Evolutionary conservation across 2,329 filamentous ascomycete species (phyloP), one percentile per base, ranked within the genome.

Genomic region (Neurospora sp.): DNA sequence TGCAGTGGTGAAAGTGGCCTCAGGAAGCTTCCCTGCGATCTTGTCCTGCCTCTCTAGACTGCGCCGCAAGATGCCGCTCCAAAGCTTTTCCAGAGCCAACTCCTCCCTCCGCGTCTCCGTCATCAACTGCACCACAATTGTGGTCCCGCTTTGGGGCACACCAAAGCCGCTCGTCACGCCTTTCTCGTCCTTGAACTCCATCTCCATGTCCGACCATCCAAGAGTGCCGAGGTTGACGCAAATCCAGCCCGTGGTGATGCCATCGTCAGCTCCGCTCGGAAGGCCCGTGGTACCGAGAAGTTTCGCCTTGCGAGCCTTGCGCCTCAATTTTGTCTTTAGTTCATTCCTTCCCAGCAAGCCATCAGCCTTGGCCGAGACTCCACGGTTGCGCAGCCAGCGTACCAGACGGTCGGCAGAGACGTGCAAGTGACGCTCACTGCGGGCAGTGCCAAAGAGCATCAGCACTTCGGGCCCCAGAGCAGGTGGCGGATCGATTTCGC

Each of bases 181-280:
- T 12, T 81, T 80, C 17, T 82, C 81, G 23, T 84, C 82, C 43
- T 84, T 77, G 36, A 82, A 79, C 11, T 80, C 78, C 15, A 80
- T 77, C 72, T 87, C 84, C 8, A 78, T 76, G 17, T 78, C 76
- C n/a, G 84, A 82, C 28, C 86, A 85, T 62, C 90, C 87, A 0
- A 93, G 85, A 17, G 87, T 87, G 4, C 92, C 92, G 10, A 96
- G 86, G 77, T 97, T 96, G 71, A 98, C 92, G 80, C 96, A 99
- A 23, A 99, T 91, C 96, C 96, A 99, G 10, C 93, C 94, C 0
- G 95, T 97, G 12, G 91, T 90, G 68, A 97, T 92, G 2, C 94
- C 95, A 77, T 97, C 92, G 75, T 97, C 94, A 1, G 86, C 82
- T 66, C 86, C 86, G 15, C 85, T 85, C 11, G 87, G 83, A 66